Conservation (phyloP, 2,329 filamentous ascomycete genomes). For the Lecanicillium sp. region DNA sequence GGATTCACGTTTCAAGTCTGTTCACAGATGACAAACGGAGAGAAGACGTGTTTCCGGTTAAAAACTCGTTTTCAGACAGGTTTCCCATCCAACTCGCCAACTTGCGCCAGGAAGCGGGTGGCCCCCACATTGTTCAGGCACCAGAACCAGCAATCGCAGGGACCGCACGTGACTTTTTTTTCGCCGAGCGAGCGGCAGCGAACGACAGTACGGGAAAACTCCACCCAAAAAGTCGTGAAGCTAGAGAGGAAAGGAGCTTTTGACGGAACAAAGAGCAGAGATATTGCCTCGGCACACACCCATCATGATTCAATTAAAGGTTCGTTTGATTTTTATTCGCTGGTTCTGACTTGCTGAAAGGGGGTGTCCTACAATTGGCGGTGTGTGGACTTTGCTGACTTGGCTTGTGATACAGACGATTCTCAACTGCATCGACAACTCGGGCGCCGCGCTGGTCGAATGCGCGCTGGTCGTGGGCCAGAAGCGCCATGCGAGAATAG, state of each 20-base stretch:
- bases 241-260: not conserved
- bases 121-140: too few relatives aligned
- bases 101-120: not conserved
- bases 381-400: too few relatives aligned
- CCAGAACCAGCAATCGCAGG: too few relatives aligned
- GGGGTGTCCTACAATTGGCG: too few relatives aligned
- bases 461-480: slow-evolving; percentile 90
- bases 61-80: too few relatives aligned
- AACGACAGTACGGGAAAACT: slow-evolving; percentile 4
- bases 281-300: slow-evolving; percentile 17
- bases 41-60: too few relatives aligned
- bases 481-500: slow-evolving; percentile 82
- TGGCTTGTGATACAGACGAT: slow-evolving; percentile 58
- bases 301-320: slow-evolving; percentile 92
- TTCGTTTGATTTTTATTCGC: too few relatives aligned
- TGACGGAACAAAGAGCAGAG: slow-evolving; percentile 2
- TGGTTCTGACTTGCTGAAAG: too few relatives aligned
- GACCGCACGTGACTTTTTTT: slow-evolving; percentile 1
- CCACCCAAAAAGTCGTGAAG: slow-evolving; percentile 5
- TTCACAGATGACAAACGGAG: too few relatives aligned
- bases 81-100: too few relatives aligned
- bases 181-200: too few relatives aligned
- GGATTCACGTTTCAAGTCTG: too few relatives aligned
- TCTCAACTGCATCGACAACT: slow-evolving; percentile 99
- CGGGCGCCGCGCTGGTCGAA: slow-evolving; percentile 93